phyloP scores from a whole-genome alignment of 768 basidiomycete genomes.

The Suillus weaverae region DNA sequence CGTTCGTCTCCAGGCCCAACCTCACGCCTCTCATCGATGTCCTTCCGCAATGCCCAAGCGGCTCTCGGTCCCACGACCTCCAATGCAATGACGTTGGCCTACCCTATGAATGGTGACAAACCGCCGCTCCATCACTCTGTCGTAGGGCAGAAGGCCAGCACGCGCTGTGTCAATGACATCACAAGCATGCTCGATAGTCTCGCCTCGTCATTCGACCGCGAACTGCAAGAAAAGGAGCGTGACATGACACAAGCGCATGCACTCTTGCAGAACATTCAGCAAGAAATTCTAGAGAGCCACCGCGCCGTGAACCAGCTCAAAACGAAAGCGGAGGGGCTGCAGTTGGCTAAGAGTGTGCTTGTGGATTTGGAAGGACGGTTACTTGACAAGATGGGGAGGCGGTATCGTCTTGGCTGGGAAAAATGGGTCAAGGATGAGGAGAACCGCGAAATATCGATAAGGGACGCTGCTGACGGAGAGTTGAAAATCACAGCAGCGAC shows the following conservation, averaged over 20 bases:
- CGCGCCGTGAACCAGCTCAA: slow-evolving; percentile 71
- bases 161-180: slow-evolving; percentile 82
- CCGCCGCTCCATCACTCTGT: slow-evolving; percentile 83
- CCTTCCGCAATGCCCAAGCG: slow-evolving; percentile 70
- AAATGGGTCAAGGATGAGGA: slow-evolving; percentile 91
- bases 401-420: slow-evolving; percentile 88
- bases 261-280: slow-evolving; percentile 80
- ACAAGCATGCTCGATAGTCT: slow-evolving; percentile 84
- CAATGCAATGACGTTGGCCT: slow-evolving; percentile 28
- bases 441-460: slow-evolving; percentile 66
- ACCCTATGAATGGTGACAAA: slow-evolving; percentile 55
- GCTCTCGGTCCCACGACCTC: slow-evolving; percentile 41
- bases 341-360: slow-evolving; percentile 58
- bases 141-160: slow-evolving; percentile 83
- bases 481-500: slow-evolving; percentile 47
- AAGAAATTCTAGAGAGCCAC: slow-evolving; percentile 86
- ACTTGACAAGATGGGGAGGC: slow-evolving; percentile 71
- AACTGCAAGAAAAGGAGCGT: slow-evolving; percentile 88
- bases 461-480: slow-evolving; percentile 61
- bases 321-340: slow-evolving; percentile 63
- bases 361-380: slow-evolving; percentile 66
- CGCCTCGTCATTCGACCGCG: slow-evolving; percentile 87
- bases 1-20: slow-evolving; percentile 84
- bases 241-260: slow-evolving; percentile 90
- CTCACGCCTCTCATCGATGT: slow-evolving; percentile 65